These are phyloP conservation scores for Dendrostoma leiphaemia DNA, from an alignment of 2,329 filamentous ascomycete species.

Conservation along the genomic window DNA sequence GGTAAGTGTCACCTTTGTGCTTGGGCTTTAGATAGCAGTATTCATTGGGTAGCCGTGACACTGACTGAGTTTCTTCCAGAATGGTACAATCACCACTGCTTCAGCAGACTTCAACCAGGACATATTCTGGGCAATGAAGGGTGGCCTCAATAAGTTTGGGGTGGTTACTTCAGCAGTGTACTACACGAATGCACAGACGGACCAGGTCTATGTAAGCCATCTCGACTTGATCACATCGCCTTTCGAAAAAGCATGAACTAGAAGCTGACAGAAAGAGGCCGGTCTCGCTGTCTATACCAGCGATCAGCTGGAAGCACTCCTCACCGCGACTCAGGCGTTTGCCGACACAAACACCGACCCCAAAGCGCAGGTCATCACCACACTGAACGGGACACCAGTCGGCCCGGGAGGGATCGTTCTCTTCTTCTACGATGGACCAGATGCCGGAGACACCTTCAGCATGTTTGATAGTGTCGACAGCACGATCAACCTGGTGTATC, in stretches of 20 bases:
- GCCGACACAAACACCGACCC: constrained; percentile 24
- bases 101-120: constrained; percentile 19
- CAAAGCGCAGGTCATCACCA: constrained; percentile 28
- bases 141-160: constrained; percentile 25
- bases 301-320: constrained; percentile 18
- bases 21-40: background rate
- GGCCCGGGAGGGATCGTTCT: constrained; percentile 20
- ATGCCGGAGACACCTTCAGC: constrained; percentile 22
- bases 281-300: constrained; percentile 14
- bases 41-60: background rate
- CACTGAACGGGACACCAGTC: constrained; percentile 19
- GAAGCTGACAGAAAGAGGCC: background rate
- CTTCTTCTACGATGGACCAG: constrained; percentile 29
- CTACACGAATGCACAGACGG: constrained; percentile 22
- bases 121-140: constrained; percentile 27
- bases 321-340: constrained; percentile 28
- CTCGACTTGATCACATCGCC: background rate
- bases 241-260: too few relatives aligned
- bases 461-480: constrained; percentile 22
- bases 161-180: constrained; percentile 25
- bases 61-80: constrained; percentile 8
- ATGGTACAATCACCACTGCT: constrained; percentile 25
- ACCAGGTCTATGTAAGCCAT: constrained; percentile 19
- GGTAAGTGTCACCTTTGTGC: constrained; percentile 18
- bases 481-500: constrained; percentile 7